phyloP scores from a whole-genome alignment of 441 rosid genomes.

The Erysimum cheiri region DNA sequence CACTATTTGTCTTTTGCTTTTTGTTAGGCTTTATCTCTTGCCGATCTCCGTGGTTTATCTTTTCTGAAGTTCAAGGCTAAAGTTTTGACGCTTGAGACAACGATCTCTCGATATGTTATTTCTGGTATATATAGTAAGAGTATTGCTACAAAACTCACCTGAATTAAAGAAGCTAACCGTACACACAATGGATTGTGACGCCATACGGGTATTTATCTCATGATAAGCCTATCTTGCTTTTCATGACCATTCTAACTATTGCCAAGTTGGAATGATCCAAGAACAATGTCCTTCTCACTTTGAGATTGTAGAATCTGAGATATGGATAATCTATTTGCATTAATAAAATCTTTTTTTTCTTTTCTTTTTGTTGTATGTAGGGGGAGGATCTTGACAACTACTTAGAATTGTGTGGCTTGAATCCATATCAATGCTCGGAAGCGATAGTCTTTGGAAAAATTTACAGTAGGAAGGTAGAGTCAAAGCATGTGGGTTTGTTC shows the following conservation, averaged over 20 bases:
- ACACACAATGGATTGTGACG: background rate
- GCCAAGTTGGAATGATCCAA: background rate
- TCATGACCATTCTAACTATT: background rate
- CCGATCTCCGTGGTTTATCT: background rate
- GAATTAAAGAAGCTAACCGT: conserved; percentile 1
- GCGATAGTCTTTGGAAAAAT: too few relatives aligned
- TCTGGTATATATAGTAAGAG: background rate
- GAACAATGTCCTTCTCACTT: background rate
- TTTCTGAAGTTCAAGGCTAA: background rate
- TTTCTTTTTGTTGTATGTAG: background rate
- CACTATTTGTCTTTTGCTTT: too few relatives aligned
- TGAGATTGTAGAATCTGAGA: background rate
- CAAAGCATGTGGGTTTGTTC: too few relatives aligned
- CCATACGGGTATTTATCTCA: background rate
- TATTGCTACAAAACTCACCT: conserved; percentile 24
- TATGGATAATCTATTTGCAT: background rate
- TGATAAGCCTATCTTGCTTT: background rate
- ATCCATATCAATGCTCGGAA: too few relatives aligned
- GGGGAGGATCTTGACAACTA: background rate
- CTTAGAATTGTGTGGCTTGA: background rate
- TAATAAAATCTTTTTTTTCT: background rate
- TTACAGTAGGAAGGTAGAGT: too few relatives aligned
- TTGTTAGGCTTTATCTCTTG: background rate
- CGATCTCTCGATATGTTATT: background rate
- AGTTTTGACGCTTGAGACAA: background rate